Evolutionary conservation across 2,329 filamentous ascomycete species (phyloP).

Genomic region (Gaeumannomyces tritici): DNA sequence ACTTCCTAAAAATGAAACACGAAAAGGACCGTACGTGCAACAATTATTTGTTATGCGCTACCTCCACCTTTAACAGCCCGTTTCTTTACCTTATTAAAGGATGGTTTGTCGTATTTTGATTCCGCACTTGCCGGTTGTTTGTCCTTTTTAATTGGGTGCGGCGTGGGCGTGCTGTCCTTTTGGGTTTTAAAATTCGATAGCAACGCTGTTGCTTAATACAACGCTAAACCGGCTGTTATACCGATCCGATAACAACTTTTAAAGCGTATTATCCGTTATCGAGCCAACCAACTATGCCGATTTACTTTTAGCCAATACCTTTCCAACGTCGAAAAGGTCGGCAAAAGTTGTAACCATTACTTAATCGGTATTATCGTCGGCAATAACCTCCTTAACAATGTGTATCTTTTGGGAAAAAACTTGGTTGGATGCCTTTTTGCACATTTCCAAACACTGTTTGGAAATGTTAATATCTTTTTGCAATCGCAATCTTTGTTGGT

Average conservation of each 20-base stretch:
- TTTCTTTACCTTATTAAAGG: constrained; percentile 1
- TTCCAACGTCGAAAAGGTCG: constrained; percentile 29
- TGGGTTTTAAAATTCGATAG: no score
- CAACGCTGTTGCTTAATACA: not conserved
- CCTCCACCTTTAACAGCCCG: not conserved
- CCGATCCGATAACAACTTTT: not conserved
- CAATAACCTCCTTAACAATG: constrained; percentile 24
- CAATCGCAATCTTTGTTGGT: constrained; percentile 18
- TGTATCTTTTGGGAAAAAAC: constrained; percentile 21
- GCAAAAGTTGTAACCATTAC: constrained; percentile 29
- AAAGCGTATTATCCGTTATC: constrained; percentile 15
- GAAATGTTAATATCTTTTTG: constrained; percentile 22
- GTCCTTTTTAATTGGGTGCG: not conserved
- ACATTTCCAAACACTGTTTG: constrained; percentile 27
- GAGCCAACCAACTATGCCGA: constrained; percentile 26
- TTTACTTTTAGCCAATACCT: constrained; percentile 20
- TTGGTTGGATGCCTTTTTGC: constrained; percentile 21
- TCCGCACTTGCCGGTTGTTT: not conserved
- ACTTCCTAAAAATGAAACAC: no score
- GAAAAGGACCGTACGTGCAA: not conserved
- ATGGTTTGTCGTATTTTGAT: not conserved
- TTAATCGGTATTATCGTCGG: constrained; percentile 26
- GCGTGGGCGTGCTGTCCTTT: not conserved
- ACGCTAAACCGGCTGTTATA: constrained; percentile 1
- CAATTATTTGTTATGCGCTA: not conserved